Evolutionary conservation across 2,329 filamentous ascomycete species (phyloP).

Genomic region (Hypoxylon sp.): DNA sequence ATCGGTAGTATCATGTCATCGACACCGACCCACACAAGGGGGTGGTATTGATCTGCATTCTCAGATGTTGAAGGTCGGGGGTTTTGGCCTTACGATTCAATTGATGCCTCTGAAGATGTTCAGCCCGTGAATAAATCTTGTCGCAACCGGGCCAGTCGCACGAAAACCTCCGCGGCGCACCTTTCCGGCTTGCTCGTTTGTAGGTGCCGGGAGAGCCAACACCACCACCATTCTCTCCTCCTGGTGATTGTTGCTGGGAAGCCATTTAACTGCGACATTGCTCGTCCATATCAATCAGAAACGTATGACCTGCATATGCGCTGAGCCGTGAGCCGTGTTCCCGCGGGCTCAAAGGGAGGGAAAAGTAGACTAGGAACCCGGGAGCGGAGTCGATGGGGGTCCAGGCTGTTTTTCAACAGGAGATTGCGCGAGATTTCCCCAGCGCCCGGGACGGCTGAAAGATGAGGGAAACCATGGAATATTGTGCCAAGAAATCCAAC

Average conservation of each 20-base stretch:
- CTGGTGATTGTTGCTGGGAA: constrained; percentile 56
- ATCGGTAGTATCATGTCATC: constrained; percentile 36
- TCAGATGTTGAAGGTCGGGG: not conserved
- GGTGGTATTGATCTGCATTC: constrained; percentile 4
- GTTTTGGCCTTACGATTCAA: constrained; percentile 73
- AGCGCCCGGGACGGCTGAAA: constrained; percentile 38
- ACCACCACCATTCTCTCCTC: constrained; percentile 18
- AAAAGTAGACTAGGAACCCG: constrained; percentile 35
- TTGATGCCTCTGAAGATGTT: constrained; percentile 86
- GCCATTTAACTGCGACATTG: constrained; percentile 50
- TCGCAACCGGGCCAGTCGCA: constrained; percentile 80
- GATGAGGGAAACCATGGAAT: constrained; percentile 14
- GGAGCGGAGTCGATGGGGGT: constrained; percentile 49
- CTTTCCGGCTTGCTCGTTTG: constrained; percentile 66
- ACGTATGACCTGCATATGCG: constrained; percentile 45
- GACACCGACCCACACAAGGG: constrained; percentile 34
- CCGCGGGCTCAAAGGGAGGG: constrained; percentile 29
- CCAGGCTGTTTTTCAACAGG: constrained; percentile 41
- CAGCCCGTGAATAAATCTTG: constrained; percentile 83
- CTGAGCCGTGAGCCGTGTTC: constrained; percentile 34
- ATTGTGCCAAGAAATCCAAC: constrained; percentile 34
- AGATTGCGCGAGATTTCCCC: constrained; percentile 40
- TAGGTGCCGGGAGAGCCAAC: constrained; percentile 51
- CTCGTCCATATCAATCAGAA: constrained; percentile 42
- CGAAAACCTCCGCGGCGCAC: constrained; percentile 65